Conservation (phyloP, 768 basidiomycete genomes). For the Lactarius pseudohatsudake region DNA sequence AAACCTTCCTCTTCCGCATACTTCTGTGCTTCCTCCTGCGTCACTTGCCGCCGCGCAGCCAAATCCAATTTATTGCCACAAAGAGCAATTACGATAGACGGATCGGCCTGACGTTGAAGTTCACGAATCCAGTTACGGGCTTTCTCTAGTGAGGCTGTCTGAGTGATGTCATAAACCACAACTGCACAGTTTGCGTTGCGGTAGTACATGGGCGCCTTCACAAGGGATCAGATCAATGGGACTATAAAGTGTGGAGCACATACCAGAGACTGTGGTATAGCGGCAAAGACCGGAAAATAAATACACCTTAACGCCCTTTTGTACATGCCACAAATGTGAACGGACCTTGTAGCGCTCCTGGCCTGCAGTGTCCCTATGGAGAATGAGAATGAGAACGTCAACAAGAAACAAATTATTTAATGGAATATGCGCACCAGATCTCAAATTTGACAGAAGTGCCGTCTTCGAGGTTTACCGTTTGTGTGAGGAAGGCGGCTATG, state of each 20-base stretch:
- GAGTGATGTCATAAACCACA: slow-evolving; percentile 96
- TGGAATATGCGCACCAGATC: slow-evolving; percentile 70
- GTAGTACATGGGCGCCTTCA: slow-evolving; percentile 93
- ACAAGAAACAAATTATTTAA: background rate
- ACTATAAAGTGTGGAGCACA: slow-evolving; percentile 30
- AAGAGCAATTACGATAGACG: slow-evolving; percentile 92
- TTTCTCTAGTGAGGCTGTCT: slow-evolving; percentile 87
- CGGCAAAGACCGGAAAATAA: background rate
- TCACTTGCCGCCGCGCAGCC: slow-evolving; percentile 77
- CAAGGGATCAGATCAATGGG: background rate
- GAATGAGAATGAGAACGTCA: background rate
- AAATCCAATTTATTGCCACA: slow-evolving; percentile 96
- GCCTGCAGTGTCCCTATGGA: slow-evolving; percentile 85
- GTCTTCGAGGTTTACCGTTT: slow-evolving; percentile 89
- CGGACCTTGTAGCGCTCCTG: slow-evolving; percentile 89
- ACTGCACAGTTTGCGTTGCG: slow-evolving; percentile 93
- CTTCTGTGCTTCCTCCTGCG: slow-evolving; percentile 87
- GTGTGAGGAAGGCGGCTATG: slow-evolving; percentile 95
- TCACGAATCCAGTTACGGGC: slow-evolving; percentile 96
- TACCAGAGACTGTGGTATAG: slow-evolving; percentile 44
- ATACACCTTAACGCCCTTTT: slow-evolving; percentile 21
- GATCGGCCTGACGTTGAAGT: slow-evolving; percentile 96
- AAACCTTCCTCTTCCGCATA: slow-evolving; percentile 91
- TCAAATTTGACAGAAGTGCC: slow-evolving; percentile 95
- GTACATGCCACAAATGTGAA: slow-evolving; percentile 28